Base-by-base conservation (phyloP, 2,329 filamentous ascomycete genomes). In the Pseudocercospora vitis region DNA sequence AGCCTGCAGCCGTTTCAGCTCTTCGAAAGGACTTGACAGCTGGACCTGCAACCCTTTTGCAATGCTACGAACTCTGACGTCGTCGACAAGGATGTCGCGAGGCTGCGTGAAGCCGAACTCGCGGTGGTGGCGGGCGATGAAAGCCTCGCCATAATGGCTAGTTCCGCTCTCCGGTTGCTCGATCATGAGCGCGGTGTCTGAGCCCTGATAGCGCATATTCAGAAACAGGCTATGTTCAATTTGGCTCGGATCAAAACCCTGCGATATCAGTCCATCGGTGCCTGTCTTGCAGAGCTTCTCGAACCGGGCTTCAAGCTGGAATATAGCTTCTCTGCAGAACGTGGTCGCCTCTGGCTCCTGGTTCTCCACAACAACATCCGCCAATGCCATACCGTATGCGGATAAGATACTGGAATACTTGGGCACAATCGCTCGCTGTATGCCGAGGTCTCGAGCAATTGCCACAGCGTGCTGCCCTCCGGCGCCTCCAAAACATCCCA, bases 401-500 rank as follows among this genome's bases (percentile, higher is more conserved):
- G 89, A 94, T 0, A 95, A 77, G 0, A 95, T 87, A 0, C 88
- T 91, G 0, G 89, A 94, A 69, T 94, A 92, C 50, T 86, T 78
- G 68, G 94, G 90, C 5, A 95, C 79, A 11, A 95, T 78, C 26
- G 94, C 91, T 66, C 91, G 88, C 29, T 81, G 81, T 57, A 95
- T 89, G 0, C 89, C 89, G 1, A 95, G 75, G 2, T 86, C 86
- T 62, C 88, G 83, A 1, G 88, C 90, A 61, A 95, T 92, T 1
- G 88, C 88, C 18, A 91, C 87, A 1, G 89, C 89, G 64, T 95
- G 89, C 68, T 95, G 89, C 0, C 89, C 89, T 46, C 90, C 90
- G 0, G 91, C 90, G 50, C 90, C 90, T 29, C 91, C 90, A 71
- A 95, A 95, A 0, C 88, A 92, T 0, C 90, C 89, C 39, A 95